These are phyloP conservation scores for Hypocrella siamensis DNA, from an alignment of 2,329 filamentous ascomycete species.

Conservation along the genomic window DNA sequence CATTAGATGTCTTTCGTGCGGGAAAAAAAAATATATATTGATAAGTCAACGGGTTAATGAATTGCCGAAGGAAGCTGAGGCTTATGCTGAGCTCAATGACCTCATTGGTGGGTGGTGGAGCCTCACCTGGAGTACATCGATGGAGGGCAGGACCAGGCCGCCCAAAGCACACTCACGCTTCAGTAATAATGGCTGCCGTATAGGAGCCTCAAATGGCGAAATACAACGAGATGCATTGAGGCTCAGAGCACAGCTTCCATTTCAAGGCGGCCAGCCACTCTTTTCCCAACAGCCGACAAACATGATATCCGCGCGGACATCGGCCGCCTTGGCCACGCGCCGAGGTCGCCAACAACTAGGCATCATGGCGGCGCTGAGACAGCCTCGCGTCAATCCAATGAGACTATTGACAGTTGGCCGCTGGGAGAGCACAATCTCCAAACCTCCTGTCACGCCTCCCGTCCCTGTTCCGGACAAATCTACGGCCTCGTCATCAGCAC, in stretches of 20 bases:
- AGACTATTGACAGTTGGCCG: background rate
- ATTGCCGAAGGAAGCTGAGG: constrained; percentile 1
- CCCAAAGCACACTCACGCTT: too few species aligned
- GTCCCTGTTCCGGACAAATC: constrained; percentile 3
- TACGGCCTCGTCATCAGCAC: constrained; percentile 8
- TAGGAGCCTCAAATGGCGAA: too few species aligned
- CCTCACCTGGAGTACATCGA: too few species aligned
- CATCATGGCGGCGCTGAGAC: background rate
- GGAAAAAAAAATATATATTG: too few species aligned
- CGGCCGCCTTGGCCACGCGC: constrained; percentile 9
- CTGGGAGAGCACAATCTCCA: constrained; percentile 10
- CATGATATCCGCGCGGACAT: constrained; percentile 14
- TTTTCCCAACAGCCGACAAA: too few species aligned
- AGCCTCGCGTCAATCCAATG: background rate
- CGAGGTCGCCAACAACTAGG: background rate
- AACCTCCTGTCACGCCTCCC: constrained; percentile 1
- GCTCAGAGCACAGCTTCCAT: too few species aligned
- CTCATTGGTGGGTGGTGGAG: constrained; percentile 5
- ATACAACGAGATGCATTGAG: too few species aligned
- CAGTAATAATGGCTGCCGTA: too few species aligned
- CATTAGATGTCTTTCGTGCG: background rate
- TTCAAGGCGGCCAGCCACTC: too few species aligned
- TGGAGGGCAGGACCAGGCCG: constrained; percentile 3
- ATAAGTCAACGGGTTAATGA: constrained; percentile 1
- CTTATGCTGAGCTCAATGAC: constrained; percentile 4